Evolutionary conservation across 257 asterid genomes (phyloP), one percentile per base, ranked within the genome.

Genomic region (Penstemon barbatus): DNA sequence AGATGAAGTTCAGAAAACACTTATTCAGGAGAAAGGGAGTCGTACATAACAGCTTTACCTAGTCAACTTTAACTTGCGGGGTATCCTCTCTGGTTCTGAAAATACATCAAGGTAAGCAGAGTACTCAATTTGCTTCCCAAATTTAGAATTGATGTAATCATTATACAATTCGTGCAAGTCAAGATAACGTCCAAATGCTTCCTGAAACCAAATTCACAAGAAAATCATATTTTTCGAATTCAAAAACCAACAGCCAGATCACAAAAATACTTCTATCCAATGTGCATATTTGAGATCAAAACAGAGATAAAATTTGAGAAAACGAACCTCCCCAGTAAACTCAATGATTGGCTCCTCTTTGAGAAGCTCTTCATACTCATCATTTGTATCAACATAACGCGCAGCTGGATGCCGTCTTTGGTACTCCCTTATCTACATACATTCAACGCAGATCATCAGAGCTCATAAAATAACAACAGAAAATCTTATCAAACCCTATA

Each of bases 391-490:
- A 39, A 89, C 87, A 68, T 77, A 91, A 4, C 99, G 89, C 0
- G 96, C 92, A 73, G 96, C 77, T 51, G 97, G 97, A 82, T 94
- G 95, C 75, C 91, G 79, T 67, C 96, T 79, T 56, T 94, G 97
- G 78, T 94, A 94, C 75, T 94, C 99, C 12, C 97, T 91, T 68
- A 90, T 93, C 97, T 93, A 80, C 72, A 71, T 7, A 69, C 41
- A 56, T 33, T 60, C 78, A 48, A 54, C 4, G 18, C 25, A 56
- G 51, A 2, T 5, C 68, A 60, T 3, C 39, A 12, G 55, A 50
- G 60, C 9, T 25, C 12, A 69, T 8, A 15, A 65, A 12, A 9
- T 33, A 50, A 36, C 3, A 45, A 65, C 52, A 58, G 4, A 25
- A 54, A 37, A 2, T 2, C 48, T 6, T 4, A 50, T 36, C 0